Base-by-base conservation (phyloP, 805 yeast species). In the Candida ortonii region DNA sequence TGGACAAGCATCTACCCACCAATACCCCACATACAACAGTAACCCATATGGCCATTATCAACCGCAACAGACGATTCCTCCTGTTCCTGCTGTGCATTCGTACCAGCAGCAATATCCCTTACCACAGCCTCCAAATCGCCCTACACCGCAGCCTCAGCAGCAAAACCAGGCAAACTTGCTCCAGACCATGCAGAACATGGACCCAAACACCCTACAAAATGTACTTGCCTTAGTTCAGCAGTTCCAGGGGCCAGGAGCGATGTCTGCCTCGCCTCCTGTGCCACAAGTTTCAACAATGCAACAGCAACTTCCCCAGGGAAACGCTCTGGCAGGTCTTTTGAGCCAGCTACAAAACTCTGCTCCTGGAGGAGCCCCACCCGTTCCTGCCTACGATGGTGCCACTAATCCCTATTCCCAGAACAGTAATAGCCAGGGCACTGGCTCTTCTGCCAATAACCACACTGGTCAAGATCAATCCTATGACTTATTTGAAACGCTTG, bases 401-500 rank as follows among this genome's bases (percentile, higher is more conserved):
- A 36, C 36, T 33, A 43, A 40, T 35, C 43, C 31, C 22, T 25
- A 22, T 11, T 22, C 41, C 7, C 45, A 33, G 17, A 17, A 34
- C 21, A 43, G 34, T 44, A 45, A 34, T 40, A 43, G 19, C 35
- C 40, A 18, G 34, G 33, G 24, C 38, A 27, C 24, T 32, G 30
- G 35, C 18, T 28, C 33, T n/a, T 25, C 37, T 35, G 40, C 26
- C 24, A 28, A 31, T 28, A 39, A 24, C 42, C 39, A 28, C 25
- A 28, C 24, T 34, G 44, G 40, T 27, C 46, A 50, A 31, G 60
- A 55, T 30, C 53, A 57, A 38, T 41, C 70, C 41, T 46, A 52
- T 47, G 56, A 54, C 53, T 41, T 62, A 9, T 55, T 59, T 32
- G 66, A 62, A 24, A 62, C 67, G 23, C 47, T 62, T 30, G 64